Base-by-base conservation (phyloP, 2,329 filamentous ascomycete genomes). In the Alternaria burnsii region DNA sequence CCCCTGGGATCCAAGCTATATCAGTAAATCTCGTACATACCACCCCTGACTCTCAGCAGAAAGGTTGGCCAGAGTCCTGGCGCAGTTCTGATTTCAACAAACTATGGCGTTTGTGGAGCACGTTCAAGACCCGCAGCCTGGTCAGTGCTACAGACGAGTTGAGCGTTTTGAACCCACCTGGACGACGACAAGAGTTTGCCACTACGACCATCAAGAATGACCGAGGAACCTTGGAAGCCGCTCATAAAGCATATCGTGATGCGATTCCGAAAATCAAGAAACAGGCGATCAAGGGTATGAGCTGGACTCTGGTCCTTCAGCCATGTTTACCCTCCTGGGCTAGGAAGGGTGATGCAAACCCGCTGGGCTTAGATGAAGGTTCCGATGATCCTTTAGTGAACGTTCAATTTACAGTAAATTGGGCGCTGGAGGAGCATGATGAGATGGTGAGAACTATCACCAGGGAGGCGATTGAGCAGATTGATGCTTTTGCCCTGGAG, bases 1-100 rank as follows among this genome's bases (percentile, higher is more conserved):
- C 86, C 69, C 86, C 86, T 0, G 86, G 83, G 16, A 2, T 82
- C 80, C 16, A 87, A 67, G 80, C 82, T 24, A 81, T 82, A 0
- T 61, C 79, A 7, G 73, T 80, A 2, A 78, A 80, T 16, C 58
- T 84, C 1, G 68, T 85, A 43, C 80, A 88, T 62, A 79, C 74
- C 24, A 65, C 68, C 22, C 61, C 69, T 1, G 52, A 66, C 24
- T 63, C 63, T 18, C 55, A 61, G n/a, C 66, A 64, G 0, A 65
- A 68, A 58, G 38, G 30, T 9, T 80, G 73, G 76, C 74, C 77
- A 7, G 40, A 46, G 3, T 77, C 60, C 57, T 79, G 75, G 75
- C 64, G 60, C 11, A 70, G n/a, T 7, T 78, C 76, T 4, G 53
- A 52, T 0, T 79, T 80, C 52, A 43, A 59, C 43, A 61, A 65